A percentile compares a stretch with the other conserved stretches of the same genome.
phyloP scores from a whole-genome alignment of 2,329 filamentous ascomycete species.

The Colletotrichum tropicicola region DNA sequence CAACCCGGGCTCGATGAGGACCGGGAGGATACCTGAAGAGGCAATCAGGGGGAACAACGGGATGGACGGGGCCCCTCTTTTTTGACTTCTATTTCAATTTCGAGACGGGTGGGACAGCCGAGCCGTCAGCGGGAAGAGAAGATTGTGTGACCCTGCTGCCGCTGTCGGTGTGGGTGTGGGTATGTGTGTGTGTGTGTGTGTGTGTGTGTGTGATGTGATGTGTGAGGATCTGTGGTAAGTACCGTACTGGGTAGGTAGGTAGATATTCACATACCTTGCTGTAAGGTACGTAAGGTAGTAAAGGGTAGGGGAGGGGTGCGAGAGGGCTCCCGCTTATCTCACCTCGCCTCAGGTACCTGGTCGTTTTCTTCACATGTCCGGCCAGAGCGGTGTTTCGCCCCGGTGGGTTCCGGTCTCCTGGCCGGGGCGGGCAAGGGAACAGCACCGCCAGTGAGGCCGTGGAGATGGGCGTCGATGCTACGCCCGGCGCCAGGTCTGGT shows the following conservation, averaged over 20 bases:
- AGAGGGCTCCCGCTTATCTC: too few species aligned
- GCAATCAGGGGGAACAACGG: background rate
- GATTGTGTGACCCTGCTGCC: background rate
- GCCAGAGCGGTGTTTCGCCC: conserved; percentile 25
- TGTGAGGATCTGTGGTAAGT: background rate
- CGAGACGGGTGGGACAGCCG: conserved; percentile 12
- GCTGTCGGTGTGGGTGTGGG: background rate
- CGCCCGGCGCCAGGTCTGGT: conserved; percentile 7
- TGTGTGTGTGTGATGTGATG: background rate
- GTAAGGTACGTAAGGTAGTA: too few species aligned
- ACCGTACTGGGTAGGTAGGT: too few species aligned
- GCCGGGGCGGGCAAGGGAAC: background rate
- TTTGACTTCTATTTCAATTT: conserved; percentile 26
- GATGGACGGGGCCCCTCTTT: conserved; percentile 18
- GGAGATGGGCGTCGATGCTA: too few species aligned
- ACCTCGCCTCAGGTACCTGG: background rate
- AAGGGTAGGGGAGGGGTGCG: too few species aligned
- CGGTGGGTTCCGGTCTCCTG: conserved; percentile 22
- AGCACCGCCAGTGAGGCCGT: background rate
- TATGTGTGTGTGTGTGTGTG: background rate
- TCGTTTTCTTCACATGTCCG: conserved; percentile 18
- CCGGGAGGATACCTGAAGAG: background rate
- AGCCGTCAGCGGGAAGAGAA: conserved; percentile 12
- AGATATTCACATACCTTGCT: too few species aligned
- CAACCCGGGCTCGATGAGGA: background rate